phyloP scores from a whole-genome alignment of 2,329 filamentous ascomycete species.

The Thermoascus crustaceus region DNA sequence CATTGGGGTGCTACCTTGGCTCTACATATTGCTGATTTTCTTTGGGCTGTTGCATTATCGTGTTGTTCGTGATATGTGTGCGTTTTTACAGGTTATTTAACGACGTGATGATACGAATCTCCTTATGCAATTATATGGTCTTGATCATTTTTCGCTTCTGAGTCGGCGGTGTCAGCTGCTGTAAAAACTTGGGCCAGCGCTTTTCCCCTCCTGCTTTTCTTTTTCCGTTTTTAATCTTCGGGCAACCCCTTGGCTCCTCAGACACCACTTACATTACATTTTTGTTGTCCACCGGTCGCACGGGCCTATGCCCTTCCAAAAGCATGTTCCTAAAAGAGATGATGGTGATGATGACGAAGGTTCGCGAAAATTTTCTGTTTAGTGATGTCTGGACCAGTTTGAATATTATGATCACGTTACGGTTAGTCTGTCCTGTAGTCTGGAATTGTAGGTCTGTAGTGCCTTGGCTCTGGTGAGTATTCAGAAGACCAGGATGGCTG shows the following conservation, averaged over 20 bases:
- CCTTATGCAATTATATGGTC: constrained; percentile 7
- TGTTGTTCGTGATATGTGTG: not conserved
- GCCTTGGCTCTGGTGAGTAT: no score
- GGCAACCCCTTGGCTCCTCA: constrained; percentile 3
- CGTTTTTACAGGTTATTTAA: constrained; percentile 7
- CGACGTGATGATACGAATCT: constrained; percentile 18
- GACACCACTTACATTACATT: not conserved
- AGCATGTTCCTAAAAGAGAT: constrained; percentile 6
- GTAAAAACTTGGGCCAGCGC: constrained; percentile 3
- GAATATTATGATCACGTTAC: no score
- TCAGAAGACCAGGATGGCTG: no score
- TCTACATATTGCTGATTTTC: not conserved
- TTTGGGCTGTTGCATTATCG: not conserved
- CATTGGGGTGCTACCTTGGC: no score
- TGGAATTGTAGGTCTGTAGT: no score
- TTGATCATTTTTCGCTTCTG: constrained; percentile 3
- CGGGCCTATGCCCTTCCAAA: not conserved
- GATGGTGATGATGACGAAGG: constrained; percentile 9
- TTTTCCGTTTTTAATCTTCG: constrained; percentile 3
- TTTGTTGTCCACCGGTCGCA: not conserved
- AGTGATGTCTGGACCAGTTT: constrained; percentile 1
- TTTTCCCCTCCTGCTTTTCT: constrained; percentile 4
- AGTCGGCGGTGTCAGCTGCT: constrained; percentile 1
- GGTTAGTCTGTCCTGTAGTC: no score
- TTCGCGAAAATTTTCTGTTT: constrained; percentile 4